Conservation (phyloP, 331 rosid genomes). For the Erythrophleum ivorense region DNA sequence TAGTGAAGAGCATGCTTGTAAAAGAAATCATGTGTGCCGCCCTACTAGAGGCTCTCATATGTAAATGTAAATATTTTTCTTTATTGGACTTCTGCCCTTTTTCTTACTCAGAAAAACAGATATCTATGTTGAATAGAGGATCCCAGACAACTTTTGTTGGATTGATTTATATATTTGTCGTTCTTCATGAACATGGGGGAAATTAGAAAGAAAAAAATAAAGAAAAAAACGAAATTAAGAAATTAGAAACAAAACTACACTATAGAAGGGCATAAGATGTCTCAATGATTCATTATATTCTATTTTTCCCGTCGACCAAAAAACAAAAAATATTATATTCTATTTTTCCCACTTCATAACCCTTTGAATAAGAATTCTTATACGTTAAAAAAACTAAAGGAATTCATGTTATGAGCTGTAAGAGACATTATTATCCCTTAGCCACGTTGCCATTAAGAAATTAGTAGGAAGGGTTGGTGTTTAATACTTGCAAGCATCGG, state of each 20-base stretch:
- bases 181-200: not conserved
- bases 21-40: slow-evolving; percentile 86
- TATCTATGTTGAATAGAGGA: not conserved
- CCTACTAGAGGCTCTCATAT: slow-evolving; percentile 64
- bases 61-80: slow-evolving; percentile 31
- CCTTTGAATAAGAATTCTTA: not conserved
- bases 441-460: not conserved
- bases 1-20: slow-evolving; percentile 77
- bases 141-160: not conserved
- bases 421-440: not conserved
- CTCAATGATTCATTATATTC: no score
- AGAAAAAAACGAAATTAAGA: not conserved
- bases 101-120: not conserved
- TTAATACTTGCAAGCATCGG: slow-evolving; percentile 13
- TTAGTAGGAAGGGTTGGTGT: not conserved
- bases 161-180: not conserved
- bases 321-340: no score
- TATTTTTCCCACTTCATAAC: not conserved
- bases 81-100: not conserved
- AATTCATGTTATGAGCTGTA: not conserved
- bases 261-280: no score
- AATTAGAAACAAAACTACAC: not conserved
- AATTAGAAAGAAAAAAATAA: no score
- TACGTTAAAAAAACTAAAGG: no score
- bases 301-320: no score